Evolutionary conservation across 768 basidiomycete genomes (phyloP), one percentile per base, ranked within the genome.

Genomic region (Naganishia kalamii): DNA sequence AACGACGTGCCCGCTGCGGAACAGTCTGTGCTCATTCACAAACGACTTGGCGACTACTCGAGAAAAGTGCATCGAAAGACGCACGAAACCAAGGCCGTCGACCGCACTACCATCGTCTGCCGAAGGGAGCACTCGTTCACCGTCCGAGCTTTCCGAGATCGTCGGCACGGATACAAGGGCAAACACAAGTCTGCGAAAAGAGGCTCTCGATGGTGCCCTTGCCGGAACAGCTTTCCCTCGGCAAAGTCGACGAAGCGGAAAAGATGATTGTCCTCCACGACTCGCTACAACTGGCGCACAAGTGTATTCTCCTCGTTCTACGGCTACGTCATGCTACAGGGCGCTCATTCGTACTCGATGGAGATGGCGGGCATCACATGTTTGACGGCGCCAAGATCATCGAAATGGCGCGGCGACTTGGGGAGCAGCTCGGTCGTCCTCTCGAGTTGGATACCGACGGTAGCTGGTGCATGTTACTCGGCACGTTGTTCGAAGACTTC

Each of bases 281-380:
- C 77, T 98, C 96, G 4, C 84, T 99, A 35, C 96, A 99, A 77
- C 87, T 99, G 29, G 96, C 96, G 3, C 96, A 99, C 84, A 99
- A 99, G 81, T 97, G 93, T 75, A 99, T 99, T 75, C 85, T 99
- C 70, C 81, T 98, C 96, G 3, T 99, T 99, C 83, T 99, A 99
- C 75, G 96, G 96, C 37, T 99, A 99, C 72, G 94, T 99, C 76
- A 98, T 98, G 96, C 86, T 96, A 43, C 98, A 99, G 76, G 96
- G 96, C 60, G 96, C 96, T 19, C 83, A 96, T 30, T 99, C 96
- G 96, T 93, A 97, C 77, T 98, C 94, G 30, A 97, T 99, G 96
- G 96, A 99, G 81, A 99, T 99, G 96, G 96, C 96, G 0, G 96
- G 96, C 7, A 97, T 99, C 68, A 98, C 96, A 12, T 99, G 96